Evolutionary conservation across 805 yeast genomes (phyloP), one percentile per base, ranked within the genome.

Genomic region (Wickerhamomyces sydowiorum): DNA sequence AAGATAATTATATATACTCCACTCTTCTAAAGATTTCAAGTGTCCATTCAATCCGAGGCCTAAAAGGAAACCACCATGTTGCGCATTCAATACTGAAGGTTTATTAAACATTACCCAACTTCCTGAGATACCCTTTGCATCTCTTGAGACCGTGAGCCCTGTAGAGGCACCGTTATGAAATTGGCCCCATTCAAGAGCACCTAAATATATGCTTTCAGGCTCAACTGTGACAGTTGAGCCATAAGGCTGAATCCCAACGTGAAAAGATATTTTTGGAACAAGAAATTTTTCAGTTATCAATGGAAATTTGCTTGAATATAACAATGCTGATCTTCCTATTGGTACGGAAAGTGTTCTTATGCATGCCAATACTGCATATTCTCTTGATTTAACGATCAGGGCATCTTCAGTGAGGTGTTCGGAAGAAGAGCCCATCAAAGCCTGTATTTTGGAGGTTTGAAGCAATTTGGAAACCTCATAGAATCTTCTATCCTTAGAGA

Each of bases 1-100:
- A 40, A 93, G 65, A 51, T 88, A 89, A 56, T 91, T 90, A 60
- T 88, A 93, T 24, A 91, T 85, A 57, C 90, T 96, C 97, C 98
- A 93, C 60, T 93, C 96, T 54, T 91, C 98, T 21, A 93, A 64
- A 33, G 73, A 71, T 43, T 75, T 79, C 52, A 93, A 64, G 57
- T 90, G 96, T 0, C 98, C 98, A 62, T 87, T 87, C 24, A 93
- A 65, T 0, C 99, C 99, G 21, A 93, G 67, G 0, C 97, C 99
- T 17, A 88, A 64, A n/a, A 93, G 62, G 51, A 93, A 89, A 0
- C 99, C 99, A 19, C 96, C 97, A 66, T 90, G 96, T 47, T 86
- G 90, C 0, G 96, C 75, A 50, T 78, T 80, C 25, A 85, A 59
- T 5, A 66, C 72, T 1, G 74, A 72, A 0, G 96, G 96, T 50